Evolutionary conservation across 257 asterid genomes (phyloP), one percentile per base, ranked within the genome.

Genomic region (Cordia subcordata): DNA sequence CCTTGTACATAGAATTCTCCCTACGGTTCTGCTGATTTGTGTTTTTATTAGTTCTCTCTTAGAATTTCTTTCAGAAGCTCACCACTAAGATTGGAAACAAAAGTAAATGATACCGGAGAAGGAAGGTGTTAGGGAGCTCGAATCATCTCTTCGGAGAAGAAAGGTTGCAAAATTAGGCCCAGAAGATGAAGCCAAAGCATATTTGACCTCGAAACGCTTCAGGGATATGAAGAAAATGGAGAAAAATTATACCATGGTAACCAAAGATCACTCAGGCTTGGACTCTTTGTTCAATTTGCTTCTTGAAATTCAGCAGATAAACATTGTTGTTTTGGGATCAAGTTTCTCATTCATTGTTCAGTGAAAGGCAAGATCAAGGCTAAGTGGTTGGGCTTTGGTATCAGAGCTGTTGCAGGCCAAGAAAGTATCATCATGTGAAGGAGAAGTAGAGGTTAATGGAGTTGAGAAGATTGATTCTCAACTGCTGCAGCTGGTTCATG

Each of bases 61-160:
- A n/a, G n/a, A n/a, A n/a, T n/a, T n/a, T n/a, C n/a, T n/a, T n/a
- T n/a, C n/a, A n/a, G n/a, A n/a, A n/a, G n/a, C n/a, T n/a, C n/a
- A n/a, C n/a, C n/a, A n/a, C n/a, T n/a, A n/a, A n/a, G n/a, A n/a
- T n/a, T n/a, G n/a, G n/a, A n/a, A n/a, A n/a, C n/a, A n/a, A n/a
- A n/a, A n/a, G n/a, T n/a, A n/a, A n/a, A n/a, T n/a, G n/a, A n/a
- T n/a, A n/a, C n/a, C n/a, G n/a, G n/a, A n/a, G 50, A 77, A 74
- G 53, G 79, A 60, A 46, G 69, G 58, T 3, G 65, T 77, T 27
- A 82, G 66, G 49, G 70, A 62, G 8, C 72, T 72, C 3, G 72
- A 78, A 42, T 73, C 81, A 39, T 68, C 77, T 38, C 57, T 76
- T 0, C 49, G 81, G 19, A 65, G 85, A 21, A 68, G 63, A 19